A percentile compares a stretch with the other conserved stretches of the same genome.
These are phyloP conservation scores for Priceomyces medius DNA, from an alignment of 805 yeast species.

Conservation along the genomic window DNA sequence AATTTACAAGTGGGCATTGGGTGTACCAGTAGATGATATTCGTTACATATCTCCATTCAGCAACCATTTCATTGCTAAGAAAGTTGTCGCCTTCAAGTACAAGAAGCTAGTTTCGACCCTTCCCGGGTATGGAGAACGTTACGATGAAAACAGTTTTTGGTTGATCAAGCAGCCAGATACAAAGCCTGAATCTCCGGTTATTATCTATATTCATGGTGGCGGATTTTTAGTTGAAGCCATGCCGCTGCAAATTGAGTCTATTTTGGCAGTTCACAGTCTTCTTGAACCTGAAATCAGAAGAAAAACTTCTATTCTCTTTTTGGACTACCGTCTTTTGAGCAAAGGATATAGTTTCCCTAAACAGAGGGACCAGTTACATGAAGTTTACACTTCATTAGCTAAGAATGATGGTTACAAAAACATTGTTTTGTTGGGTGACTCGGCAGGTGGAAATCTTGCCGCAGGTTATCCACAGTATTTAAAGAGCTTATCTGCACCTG, in stretches of 20 bases:
- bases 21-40: slow-evolving; percentile 14
- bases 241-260: slow-evolving; percentile 25
- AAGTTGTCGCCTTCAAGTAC: slow-evolving; percentile 6
- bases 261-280: slow-evolving; percentile 28
- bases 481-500: slow-evolving; percentile 9
- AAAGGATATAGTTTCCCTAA: slow-evolving; percentile 30
- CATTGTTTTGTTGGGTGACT: slow-evolving; percentile 39
- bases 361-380: slow-evolving; percentile 31
- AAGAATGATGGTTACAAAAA: slow-evolving; percentile 24
- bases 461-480: slow-evolving; percentile 30
- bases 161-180: slow-evolving; percentile 27
- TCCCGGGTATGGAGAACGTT: slow-evolving; percentile 33
- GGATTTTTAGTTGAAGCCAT: slow-evolving; percentile 5
- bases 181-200: slow-evolving; percentile 25
- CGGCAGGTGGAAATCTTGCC: slow-evolving; percentile 43
- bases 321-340: slow-evolving; percentile 33
- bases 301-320: slow-evolving; percentile 24
- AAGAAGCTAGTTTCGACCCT: slow-evolving; percentile 9
- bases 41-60: slow-evolving; percentile 8
- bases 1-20: slow-evolving; percentile 14
- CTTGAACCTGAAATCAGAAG: slow-evolving; percentile 19
- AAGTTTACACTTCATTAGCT: slow-evolving; percentile 23
- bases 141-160: slow-evolving; percentile 34
- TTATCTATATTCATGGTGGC: slow-evolving; percentile 41
- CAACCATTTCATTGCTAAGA: slow-evolving; percentile 13